phyloP scores from a whole-genome alignment of 805 yeast genomes.

The Metschnikowia hibisci region DNA sequence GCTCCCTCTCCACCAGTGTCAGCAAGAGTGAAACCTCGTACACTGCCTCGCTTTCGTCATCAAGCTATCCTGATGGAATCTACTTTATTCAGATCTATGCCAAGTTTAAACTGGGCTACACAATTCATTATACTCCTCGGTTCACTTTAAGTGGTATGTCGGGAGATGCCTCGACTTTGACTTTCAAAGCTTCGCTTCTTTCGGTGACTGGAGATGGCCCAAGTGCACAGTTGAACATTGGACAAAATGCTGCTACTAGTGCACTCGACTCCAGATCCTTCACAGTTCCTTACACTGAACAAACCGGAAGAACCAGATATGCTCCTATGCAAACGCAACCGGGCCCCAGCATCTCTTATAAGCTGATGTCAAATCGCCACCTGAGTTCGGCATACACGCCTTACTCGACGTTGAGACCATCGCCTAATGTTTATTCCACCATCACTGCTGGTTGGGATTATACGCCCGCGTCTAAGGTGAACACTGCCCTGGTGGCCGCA shows the following conservation, averaged over 20 bases:
- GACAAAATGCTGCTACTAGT: conserved; percentile 14
- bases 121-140: conserved; percentile 66
- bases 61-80: conserved; percentile 56
- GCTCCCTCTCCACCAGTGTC: conserved; percentile 22
- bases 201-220: conserved; percentile 41
- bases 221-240: conserved; percentile 32
- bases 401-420: conserved; percentile 43
- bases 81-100: conserved; percentile 72
- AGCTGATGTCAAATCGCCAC: conserved; percentile 61
- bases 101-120: conserved; percentile 38
- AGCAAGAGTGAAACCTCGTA: conserved; percentile 26
- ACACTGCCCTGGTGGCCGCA: conserved; percentile 70
- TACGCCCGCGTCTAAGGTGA: conserved; percentile 55
- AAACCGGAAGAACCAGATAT: conserved; percentile 72
- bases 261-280: conserved; percentile 45
- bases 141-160: conserved; percentile 68
- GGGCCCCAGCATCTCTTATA: conserved; percentile 59
- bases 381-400: conserved; percentile 63
- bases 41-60: conserved; percentile 41
- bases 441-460: conserved; percentile 84
- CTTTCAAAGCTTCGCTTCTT: conserved; percentile 25
- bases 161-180: conserved; percentile 53
- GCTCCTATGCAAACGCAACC: conserved; percentile 97
- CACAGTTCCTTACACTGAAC: conserved; percentile 66
- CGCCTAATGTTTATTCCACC: conserved; percentile 58